Conservation (phyloP, 169 alveolate species). For the Plasmodium gallinaceum region DNA sequence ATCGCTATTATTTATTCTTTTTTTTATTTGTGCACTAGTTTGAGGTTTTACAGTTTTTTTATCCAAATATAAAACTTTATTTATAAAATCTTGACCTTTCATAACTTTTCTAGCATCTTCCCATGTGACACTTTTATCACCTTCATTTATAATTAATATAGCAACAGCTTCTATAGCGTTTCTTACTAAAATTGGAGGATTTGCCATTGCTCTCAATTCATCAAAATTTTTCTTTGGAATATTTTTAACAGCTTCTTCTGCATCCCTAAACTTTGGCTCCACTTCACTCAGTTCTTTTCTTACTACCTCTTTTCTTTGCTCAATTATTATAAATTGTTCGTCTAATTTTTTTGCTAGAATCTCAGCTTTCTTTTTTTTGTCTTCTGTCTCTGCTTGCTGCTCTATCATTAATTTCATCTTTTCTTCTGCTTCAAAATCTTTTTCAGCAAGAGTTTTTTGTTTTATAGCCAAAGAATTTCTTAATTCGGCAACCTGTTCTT, state of each 20-base stretch:
- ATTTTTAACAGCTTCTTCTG: constrained; percentile 94
- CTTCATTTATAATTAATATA: constrained; percentile 89
- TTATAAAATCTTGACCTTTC: constrained; percentile 93
- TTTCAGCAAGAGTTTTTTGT: constrained; percentile 92
- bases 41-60: constrained; percentile 88
- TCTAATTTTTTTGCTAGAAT: constrained; percentile 91
- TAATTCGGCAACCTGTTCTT: constrained; percentile 93
- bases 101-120: constrained; percentile 92
- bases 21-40: constrained; percentile 84
- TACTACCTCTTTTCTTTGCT: constrained; percentile 90
- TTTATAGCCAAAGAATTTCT: constrained; percentile 92
- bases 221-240: constrained; percentile 91
- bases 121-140: constrained; percentile 94
- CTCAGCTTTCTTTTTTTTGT: constrained; percentile 93
- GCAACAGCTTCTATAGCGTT: constrained; percentile 96
- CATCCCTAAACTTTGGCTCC: constrained; percentile 95
- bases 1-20: constrained; percentile 87
- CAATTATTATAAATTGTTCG: constrained; percentile 91
- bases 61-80: constrained; percentile 90
- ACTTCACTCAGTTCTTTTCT: constrained; percentile 94
- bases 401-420: constrained; percentile 94
- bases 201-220: constrained; percentile 93
- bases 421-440: constrained; percentile 95
- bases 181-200: constrained; percentile 96
- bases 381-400: constrained; percentile 96